A percentile compares a stretch with the other conserved stretches of the same genome.
Evolutionary conservation across 2,329 filamentous ascomycete genomes (phyloP).

Genomic region (Diaporthe destruens): DNA sequence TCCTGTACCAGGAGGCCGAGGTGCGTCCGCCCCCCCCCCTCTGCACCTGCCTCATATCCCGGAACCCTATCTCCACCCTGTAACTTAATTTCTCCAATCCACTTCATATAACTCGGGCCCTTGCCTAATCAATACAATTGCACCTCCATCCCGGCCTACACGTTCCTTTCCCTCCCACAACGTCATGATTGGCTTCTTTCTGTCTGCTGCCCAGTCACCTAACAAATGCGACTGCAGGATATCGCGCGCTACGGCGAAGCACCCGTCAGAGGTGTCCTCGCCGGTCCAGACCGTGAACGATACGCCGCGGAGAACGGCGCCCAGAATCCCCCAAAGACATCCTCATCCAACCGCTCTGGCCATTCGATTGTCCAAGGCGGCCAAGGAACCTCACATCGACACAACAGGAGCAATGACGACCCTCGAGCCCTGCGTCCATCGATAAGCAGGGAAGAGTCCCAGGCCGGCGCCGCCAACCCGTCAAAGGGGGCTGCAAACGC

Average conservation of each 20-base stretch:
- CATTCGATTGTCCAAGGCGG: slow-evolving; percentile 75
- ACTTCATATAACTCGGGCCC: slow-evolving; percentile 40
- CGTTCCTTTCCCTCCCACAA: slow-evolving; percentile 17
- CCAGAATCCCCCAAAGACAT: slow-evolving; percentile 69
- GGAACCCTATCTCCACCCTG: slow-evolving; percentile 43
- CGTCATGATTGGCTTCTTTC: slow-evolving; percentile 21
- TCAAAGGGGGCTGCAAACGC: slow-evolving; percentile 61
- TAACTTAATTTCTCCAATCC: slow-evolving; percentile 42
- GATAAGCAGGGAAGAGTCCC: slow-evolving; percentile 80
- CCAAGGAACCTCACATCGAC: slow-evolving; percentile 72
- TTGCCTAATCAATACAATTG: slow-evolving; percentile 34
- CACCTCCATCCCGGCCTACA: slow-evolving; percentile 43
- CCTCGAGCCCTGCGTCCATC: slow-evolving; percentile 76
- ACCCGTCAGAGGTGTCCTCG: slow-evolving; percentile 77
- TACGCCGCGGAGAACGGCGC: slow-evolving; percentile 65
- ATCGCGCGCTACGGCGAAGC: slow-evolving; percentile 83
- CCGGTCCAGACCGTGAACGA: slow-evolving; percentile 77
- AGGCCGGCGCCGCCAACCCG: slow-evolving; percentile 58
- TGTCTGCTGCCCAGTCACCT: slow-evolving; percentile 27
- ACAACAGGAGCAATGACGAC: slow-evolving; percentile 79
- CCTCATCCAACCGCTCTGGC: slow-evolving; percentile 71
- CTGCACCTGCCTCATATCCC: slow-evolving; percentile 46
- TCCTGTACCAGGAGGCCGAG: slow-evolving; percentile 90
- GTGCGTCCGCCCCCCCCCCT: slow-evolving; percentile 61
- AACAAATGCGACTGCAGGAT: slow-evolving; percentile 63